Percentiles rank a stretch among this genome's conserved stretches.
Conservation (phyloP, 2,329 filamentous ascomycete genomes). For the Colletotrichum lupini region DNA sequence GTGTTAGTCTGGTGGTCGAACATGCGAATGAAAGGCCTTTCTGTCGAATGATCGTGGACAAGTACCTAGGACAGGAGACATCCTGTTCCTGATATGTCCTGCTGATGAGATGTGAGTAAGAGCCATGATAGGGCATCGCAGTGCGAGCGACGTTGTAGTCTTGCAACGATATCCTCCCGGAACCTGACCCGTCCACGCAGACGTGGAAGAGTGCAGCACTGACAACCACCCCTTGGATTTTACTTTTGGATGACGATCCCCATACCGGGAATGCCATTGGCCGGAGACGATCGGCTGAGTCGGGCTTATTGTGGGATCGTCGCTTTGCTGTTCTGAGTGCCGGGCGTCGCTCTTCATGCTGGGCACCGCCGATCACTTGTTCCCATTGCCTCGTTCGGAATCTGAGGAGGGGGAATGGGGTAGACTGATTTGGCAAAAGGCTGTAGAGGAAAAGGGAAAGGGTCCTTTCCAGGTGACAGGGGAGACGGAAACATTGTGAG, state of each 20-base stretch:
- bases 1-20: not conserved
- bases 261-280: constrained; percentile 10
- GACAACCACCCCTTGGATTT: not conserved
- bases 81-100: constrained; percentile 21
- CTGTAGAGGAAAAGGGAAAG: not conserved
- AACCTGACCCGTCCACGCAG: constrained; percentile 2
- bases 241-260: constrained; percentile 25
- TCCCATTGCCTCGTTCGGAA: constrained; percentile 11
- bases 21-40: not conserved
- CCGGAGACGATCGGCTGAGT: constrained; percentile 21
- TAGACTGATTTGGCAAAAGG: not conserved
- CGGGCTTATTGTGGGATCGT: constrained; percentile 34
- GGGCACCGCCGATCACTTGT: constrained; percentile 28
- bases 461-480: not conserved
- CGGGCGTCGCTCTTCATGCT: constrained; percentile 21
- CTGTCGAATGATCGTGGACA: not conserved
- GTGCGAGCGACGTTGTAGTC: not conserved
- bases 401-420: not conserved
- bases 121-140: constrained; percentile 1
- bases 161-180: not conserved
- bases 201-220: not conserved
- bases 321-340: constrained; percentile 16
- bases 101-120: constrained; percentile 9
- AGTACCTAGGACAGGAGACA: not conserved
- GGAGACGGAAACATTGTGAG: not conserved